Base-by-base conservation (phyloP, 1,284 basidiomycete species). In the Puccinia coronata region DNA sequence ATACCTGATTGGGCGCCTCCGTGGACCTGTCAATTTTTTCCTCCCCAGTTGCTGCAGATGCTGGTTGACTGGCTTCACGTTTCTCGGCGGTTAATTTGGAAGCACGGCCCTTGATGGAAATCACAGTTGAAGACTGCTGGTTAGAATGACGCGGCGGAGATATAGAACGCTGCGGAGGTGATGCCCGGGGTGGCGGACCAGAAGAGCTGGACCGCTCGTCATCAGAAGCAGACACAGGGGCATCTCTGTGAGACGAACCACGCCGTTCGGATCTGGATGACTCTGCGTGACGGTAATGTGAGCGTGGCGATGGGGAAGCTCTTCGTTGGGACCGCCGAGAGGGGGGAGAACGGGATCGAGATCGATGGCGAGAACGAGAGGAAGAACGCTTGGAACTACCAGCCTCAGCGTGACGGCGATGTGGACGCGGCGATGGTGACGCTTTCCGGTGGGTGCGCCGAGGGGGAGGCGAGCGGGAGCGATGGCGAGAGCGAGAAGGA, bases 61-160 rank as follows among this genome's bases (percentile, higher is more conserved):
- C n/a, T 31, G 28, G 55, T 31, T 57, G 55, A 57, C 28, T 57
- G 5, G 55, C 28, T 57, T 57, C 28, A 31, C 55, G 11, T 34
- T 76, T 59, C 23, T 59, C 31, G 28, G 43, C 20, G 73, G 53
- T 59, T 4, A 25, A 39, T 61, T 59, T 63, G 5, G 73, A 61
- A 36, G 73, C 73, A 20, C 51, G 31, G 20, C 73, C 73, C 47
- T 76, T 76, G 28, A 76, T 76, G 3, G 73, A 76, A 16, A 76
- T 76, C 16, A 55, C 73, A 34, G 20, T 18, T 73, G 71, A 49
- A 20, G 18, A 39, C 53, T 51, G 18, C 43, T 39, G 43, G 28
- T 25, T 25, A 53, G 41, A 49, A 51, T 43, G 47, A 9, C 20
- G 49, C n/a, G 12, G 18, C 9, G 47, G 25, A 11, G 70, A 72